These are phyloP conservation scores for Zalaria obscura DNA, from an alignment of 2,329 filamentous ascomycete species.

Conservation along the genomic window DNA sequence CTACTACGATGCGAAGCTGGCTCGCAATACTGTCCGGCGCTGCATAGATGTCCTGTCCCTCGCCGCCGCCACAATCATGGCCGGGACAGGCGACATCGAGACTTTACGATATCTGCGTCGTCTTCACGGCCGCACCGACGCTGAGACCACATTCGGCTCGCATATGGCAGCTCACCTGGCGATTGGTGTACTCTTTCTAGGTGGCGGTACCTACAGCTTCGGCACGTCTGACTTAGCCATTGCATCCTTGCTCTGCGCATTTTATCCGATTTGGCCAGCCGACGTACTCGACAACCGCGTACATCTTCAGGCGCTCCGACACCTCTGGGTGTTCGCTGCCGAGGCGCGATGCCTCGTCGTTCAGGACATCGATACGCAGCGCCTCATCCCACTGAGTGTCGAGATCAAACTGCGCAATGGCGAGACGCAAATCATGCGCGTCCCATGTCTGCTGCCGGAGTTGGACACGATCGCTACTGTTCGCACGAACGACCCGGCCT, in stretches of 20 bases:
- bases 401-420: conserved; percentile 13
- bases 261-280: conserved; percentile 86
- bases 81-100: conserved; percentile 77
- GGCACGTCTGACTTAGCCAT: conserved; percentile 78
- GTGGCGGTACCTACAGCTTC: conserved; percentile 84
- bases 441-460: conserved; percentile 49
- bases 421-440: conserved; percentile 20
- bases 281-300: conserved; percentile 86
- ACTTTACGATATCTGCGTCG: conserved; percentile 75
- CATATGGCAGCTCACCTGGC: conserved; percentile 88
- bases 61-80: conserved; percentile 79
- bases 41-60: conserved; percentile 82
- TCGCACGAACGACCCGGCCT: conserved; percentile 48
- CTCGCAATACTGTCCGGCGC: conserved; percentile 71
- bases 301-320: conserved; percentile 88
- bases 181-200: conserved; percentile 79
- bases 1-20: conserved; percentile 70
- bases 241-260: conserved; percentile 72
- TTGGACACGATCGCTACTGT: conserved; percentile 48
- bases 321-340: conserved; percentile 90
- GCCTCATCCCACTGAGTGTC: conserved; percentile 48
- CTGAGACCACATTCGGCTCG: conserved; percentile 79
- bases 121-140: conserved; percentile 74
- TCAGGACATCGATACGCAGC: conserved; percentile 71
- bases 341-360: conserved; percentile 81